A percentile compares a stretch with the other conserved stretches of the same genome.
Conservation (phyloP, 352 stramenopile species). For the Phytophthora citricola region DNA sequence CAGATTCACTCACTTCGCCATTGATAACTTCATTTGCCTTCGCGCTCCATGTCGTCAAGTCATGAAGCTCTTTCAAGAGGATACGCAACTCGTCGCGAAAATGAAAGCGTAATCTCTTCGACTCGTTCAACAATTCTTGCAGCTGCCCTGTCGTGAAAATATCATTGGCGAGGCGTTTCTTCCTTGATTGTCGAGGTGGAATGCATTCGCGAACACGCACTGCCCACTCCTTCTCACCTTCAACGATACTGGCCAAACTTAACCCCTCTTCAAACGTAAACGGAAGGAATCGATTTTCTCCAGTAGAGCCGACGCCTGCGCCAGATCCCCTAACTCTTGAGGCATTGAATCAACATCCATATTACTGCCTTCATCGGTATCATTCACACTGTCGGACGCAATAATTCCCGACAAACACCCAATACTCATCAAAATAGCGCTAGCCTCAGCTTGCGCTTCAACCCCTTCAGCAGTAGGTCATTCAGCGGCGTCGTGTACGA, state of each 20-base stretch:
- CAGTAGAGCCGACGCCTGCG: slow-evolving; percentile 58
- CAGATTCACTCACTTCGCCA: slow-evolving; percentile 37
- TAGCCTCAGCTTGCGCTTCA: slow-evolving; percentile 56
- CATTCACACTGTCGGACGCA: slow-evolving; percentile 5
- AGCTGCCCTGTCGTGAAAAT: slow-evolving; percentile 69
- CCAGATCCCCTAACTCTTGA: slow-evolving; percentile 50
- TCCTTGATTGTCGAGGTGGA: slow-evolving; percentile 78
- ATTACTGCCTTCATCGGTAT: slow-evolving; percentile 8
- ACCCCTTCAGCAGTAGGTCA: slow-evolving; percentile 61
- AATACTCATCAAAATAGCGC: slow-evolving; percentile 62
- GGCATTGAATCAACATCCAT: slow-evolving; percentile 34
- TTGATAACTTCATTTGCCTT: slow-evolving; percentile 67
- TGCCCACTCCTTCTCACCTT: slow-evolving; percentile 69
- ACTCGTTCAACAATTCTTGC: slow-evolving; percentile 61
- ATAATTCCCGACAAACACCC: slow-evolving; percentile 41
- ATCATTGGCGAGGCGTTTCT: slow-evolving; percentile 76
- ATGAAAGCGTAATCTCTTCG: slow-evolving; percentile 60
- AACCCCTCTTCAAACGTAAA: slow-evolving; percentile 80
- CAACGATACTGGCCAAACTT: slow-evolving; percentile 60
- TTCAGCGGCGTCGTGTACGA: slow-evolving; percentile 67
- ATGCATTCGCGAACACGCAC: slow-evolving; percentile 76
- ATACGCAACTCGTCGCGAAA: slow-evolving; percentile 85
- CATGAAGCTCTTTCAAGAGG: slow-evolving; percentile 74
- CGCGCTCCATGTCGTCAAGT: slow-evolving; percentile 66
- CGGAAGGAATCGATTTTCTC: slow-evolving; percentile 71